These are phyloP conservation scores for Paraleonurus japonicus DNA, from an alignment of 257 asterid genomes.

Conservation along the genomic window DNA sequence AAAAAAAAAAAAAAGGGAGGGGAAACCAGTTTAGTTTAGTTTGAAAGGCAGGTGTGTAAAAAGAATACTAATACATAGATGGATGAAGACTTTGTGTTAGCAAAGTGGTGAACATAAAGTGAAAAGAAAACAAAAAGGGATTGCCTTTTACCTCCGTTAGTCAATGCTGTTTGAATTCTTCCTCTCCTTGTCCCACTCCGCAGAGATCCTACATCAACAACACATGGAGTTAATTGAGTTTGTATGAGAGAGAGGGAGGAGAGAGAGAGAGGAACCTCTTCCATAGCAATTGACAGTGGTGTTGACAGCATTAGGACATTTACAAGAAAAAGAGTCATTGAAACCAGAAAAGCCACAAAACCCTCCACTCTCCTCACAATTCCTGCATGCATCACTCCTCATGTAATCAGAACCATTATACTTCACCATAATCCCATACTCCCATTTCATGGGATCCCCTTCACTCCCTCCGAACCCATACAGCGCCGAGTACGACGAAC, in stretches of 20 bases:
- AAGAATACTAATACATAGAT: constrained; percentile 3
- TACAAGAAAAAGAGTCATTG: constrained; percentile 49
- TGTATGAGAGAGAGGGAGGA: neutral
- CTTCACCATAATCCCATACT: constrained; percentile 56
- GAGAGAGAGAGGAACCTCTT: constrained; percentile 37
- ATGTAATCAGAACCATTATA: constrained; percentile 37
- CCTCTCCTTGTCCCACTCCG: constrained; percentile 48
- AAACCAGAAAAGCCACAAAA: constrained; percentile 58
- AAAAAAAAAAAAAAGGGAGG: no score
- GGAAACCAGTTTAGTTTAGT: neutral
- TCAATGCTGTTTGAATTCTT: constrained; percentile 45
- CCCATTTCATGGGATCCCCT: constrained; percentile 78
- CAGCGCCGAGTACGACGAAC: constrained; percentile 61
- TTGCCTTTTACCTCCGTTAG: constrained; percentile 49
- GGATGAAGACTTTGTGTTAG: constrained; percentile 33
- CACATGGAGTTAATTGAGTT: no score
- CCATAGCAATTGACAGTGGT: constrained; percentile 65
- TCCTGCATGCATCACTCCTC: constrained; percentile 41
- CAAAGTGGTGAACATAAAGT: constrained; percentile 22
- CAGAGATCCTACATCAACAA: constrained; percentile 47
- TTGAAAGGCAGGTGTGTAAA: constrained; percentile 31
- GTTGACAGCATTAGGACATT: constrained; percentile 55
- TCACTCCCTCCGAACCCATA: constrained; percentile 74
- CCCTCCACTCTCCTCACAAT: constrained; percentile 74
- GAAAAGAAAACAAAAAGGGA: neutral